Evolutionary conservation across 1,284 basidiomycete genomes (phyloP), one percentile per base, ranked within the genome.

Genomic region (Kalmanozyma brasiliensis): DNA sequence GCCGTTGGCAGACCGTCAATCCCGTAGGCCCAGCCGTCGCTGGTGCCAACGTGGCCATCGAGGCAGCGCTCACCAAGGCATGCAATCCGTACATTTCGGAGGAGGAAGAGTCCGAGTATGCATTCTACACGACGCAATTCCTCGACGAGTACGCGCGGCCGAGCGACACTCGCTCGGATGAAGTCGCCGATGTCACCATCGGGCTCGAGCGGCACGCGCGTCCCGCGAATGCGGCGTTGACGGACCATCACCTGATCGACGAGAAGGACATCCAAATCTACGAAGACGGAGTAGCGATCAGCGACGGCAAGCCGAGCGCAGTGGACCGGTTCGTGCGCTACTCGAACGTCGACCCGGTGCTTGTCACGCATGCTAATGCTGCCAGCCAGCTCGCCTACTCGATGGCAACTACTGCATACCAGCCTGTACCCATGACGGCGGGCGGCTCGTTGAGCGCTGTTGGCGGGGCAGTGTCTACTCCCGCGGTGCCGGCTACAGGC

Each of bases 191-290:
- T 6, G 33, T 8, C n/a, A 35, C 24, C 11, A n/a, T 14, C 11
- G 52, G 20, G 2, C 32, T 26, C 0, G 29, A 17, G 10, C 20
- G 23, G 10, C 26, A n/a, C 29, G 20, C 37, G 4, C 33, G 45
- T 20, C 16, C 60, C 11, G 35, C 38, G 4, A 46, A 30, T 1
- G 56, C 51, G 24, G 51, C 56, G 1, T 33, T 59, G 34, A 59
- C 51, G 8, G 62, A 63, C 19, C 56, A 71, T 45, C 68, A 65
- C 19, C 19, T 65, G 57, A 62, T 71, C 41, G 58, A 71, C 55
- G 68, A 71, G 22, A 66, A 63, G 22, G 68, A 71, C 41, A 62
- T 66, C 17, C 53, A 59, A 51, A 66, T 72, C 47, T 74, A 74
- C 55, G 72, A 74, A 42, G 63, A 74, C 20, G 64, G 69, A 22